Percentiles rank a stretch among this genome's conserved stretches.
phyloP scores from a whole-genome alignment of 352 stramenopile genomes.

The Phytophthora multivora region DNA sequence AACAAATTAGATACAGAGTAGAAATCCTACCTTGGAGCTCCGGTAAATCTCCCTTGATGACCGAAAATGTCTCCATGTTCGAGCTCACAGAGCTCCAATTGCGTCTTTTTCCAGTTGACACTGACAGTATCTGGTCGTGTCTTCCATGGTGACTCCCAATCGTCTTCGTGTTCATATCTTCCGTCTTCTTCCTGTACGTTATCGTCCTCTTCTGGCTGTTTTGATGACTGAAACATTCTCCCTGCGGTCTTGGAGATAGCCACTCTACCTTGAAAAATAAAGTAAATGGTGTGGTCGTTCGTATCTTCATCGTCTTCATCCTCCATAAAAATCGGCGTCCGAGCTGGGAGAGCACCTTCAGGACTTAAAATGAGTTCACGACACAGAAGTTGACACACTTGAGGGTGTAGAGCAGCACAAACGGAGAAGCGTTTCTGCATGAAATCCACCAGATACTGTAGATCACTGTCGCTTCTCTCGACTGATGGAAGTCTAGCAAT shows the following conservation, averaged over 20 bases:
- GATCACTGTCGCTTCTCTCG: constrained; percentile 40
- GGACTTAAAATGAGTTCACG: constrained; percentile 32
- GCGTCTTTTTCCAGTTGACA: constrained; percentile 25
- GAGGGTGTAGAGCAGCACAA: constrained; percentile 43
- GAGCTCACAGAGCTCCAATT: constrained; percentile 34
- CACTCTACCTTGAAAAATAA: constrained; percentile 37
- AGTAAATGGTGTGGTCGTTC: constrained; percentile 22
- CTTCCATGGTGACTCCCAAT: constrained; percentile 23
- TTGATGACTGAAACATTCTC: constrained; percentile 28
- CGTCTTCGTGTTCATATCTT: constrained; percentile 4
- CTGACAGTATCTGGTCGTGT: not conserved
- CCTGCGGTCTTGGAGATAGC: constrained; percentile 28
- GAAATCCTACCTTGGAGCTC: constrained; percentile 18
- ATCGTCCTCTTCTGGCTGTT: constrained; percentile 2
- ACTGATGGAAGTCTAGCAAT: constrained; percentile 22
- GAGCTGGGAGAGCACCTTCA: constrained; percentile 19
- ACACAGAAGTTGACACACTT: constrained; percentile 44
- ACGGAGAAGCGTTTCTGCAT: constrained; percentile 47
- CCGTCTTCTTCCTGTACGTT: constrained; percentile 2
- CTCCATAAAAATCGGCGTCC: constrained; percentile 41
- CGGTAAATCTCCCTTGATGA: constrained; percentile 31
- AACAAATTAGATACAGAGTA: not conserved
- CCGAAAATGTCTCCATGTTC: constrained; percentile 36
- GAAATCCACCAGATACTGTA: constrained; percentile 49
- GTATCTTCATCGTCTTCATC: constrained; percentile 6